A percentile compares a stretch with the other conserved stretches of the same genome.
phyloP scores from a whole-genome alignment of 106 monocot species.

The Acorus calamus region DNA sequence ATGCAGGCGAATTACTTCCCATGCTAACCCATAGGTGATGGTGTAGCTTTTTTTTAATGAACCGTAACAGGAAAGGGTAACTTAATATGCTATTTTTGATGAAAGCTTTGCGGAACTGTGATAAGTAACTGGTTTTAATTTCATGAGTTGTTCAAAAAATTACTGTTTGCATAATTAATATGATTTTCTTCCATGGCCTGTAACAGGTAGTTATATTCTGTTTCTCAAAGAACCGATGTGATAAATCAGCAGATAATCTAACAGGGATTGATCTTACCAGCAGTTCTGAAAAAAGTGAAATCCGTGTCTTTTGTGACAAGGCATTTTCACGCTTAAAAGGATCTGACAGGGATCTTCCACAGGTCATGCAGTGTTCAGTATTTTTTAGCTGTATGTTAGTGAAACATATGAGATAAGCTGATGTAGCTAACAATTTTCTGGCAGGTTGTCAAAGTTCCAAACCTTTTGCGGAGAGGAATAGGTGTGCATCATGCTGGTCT shows the following conservation, averaged over 20 bases:
- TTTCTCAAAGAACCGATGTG: slow-evolving; percentile 90
- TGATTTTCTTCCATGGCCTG: no score
- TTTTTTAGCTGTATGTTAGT: not conserved
- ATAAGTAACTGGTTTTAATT: no score
- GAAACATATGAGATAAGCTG: slow-evolving; percentile 1
- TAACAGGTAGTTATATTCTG: slow-evolving; percentile 92
- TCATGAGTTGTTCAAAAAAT: no score
- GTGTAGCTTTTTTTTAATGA: no score
- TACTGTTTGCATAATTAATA: no score
- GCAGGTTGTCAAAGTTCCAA: slow-evolving; percentile 80
- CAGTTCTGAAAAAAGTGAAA: slow-evolving; percentile 88
- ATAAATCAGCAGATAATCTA: slow-evolving; percentile 74
- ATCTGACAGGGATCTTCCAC: slow-evolving; percentile 91
- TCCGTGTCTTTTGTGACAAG: slow-evolving; percentile 82
- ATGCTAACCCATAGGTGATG: no score
- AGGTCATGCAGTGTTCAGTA: slow-evolving; percentile 27
- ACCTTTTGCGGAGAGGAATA: slow-evolving; percentile 66
- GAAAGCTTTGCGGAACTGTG: no score
- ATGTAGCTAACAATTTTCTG: slow-evolving; percentile 4
- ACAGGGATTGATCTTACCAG: slow-evolving; percentile 67
- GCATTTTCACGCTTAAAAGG: slow-evolving; percentile 94
- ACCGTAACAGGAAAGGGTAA: no score
- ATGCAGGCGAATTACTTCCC: no score
- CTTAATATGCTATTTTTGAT: no score
- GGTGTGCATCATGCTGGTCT: slow-evolving; percentile 99